phyloP scores from a whole-genome alignment of 1,139 yeast species.

The Candida anutae region DNA sequence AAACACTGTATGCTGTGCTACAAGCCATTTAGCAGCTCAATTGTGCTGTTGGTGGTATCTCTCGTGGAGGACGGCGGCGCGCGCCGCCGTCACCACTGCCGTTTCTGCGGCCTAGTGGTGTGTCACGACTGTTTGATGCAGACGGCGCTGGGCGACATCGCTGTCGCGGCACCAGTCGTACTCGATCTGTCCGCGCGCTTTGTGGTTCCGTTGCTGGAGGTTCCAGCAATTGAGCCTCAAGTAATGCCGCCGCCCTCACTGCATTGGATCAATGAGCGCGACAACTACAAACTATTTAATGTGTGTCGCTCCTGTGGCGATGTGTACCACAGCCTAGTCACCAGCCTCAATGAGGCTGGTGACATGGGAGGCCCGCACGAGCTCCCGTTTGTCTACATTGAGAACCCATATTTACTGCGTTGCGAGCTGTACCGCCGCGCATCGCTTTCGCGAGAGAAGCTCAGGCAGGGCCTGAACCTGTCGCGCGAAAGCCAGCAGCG shows the following conservation, averaged over 20 bases:
- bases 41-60: constrained; percentile 9
- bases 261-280: constrained; percentile 3
- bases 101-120: constrained; percentile 36
- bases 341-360: constrained; percentile 18
- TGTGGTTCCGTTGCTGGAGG: constrained; percentile 21
- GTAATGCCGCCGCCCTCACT: not conserved
- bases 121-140: constrained; percentile 28
- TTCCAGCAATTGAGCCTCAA: constrained; percentile 2
- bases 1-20: constrained; percentile 37
- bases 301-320: constrained; percentile 33
- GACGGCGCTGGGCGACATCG: constrained; percentile 6
- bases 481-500: too few relatives aligned
- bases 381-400: constrained; percentile 25
- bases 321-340: constrained; percentile 21
- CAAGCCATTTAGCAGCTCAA: constrained; percentile 24
- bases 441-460: constrained; percentile 5
- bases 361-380: constrained; percentile 1
- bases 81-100: constrained; percentile 34
- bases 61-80: constrained; percentile 5
- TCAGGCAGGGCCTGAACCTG: not conserved
- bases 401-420: too few relatives aligned
- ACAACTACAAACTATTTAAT: constrained; percentile 21
- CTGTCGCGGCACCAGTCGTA: constrained; percentile 9
- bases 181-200: constrained; percentile 30
- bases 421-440: too few relatives aligned